Evolutionary conservation across 2,329 filamentous ascomycete species (phyloP), one percentile per base, ranked within the genome.

Genomic region (Massarina eburnea): DNA sequence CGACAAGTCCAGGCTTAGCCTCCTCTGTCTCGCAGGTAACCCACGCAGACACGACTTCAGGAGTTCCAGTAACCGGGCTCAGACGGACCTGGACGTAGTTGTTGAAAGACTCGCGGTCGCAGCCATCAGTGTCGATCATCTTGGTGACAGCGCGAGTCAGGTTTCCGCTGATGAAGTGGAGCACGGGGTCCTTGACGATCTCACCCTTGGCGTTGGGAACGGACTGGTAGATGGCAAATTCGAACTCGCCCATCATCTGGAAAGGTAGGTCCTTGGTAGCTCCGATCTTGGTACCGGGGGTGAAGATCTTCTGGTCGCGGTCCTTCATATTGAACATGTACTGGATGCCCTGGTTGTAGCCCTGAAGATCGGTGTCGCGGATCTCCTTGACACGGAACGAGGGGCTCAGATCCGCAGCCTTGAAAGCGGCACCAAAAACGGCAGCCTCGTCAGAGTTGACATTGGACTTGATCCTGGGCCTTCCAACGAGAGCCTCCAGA

Each of bases 311-410:
- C 74, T 96, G 89, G 59, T 85, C 83, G 62, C 85, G 82, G 41
- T 82, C 76, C 74, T 92, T 76, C 44, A 82, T 80, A 52, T 87
- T 83, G 46, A 82, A 78, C 29, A 76, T 82, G 82, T 89, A 96
- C 68, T 86, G 88, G 60, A 96, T 80, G 45, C 84, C 84, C 21
- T 87, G 80, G 2, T 84, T 76, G 67, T 94, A 96, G 34, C 79
- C 79, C 33, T 88, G 81, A 18, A 81, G 83, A 60, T 99, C 94
- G n/a, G 77, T 80, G 41, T 88, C 83, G 48, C 88, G 81, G 55
- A 99, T 99, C 66, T 97, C 94, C 79, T 97, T 99, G 66, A 99
- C 94, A 51, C 91, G 86, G 83, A 99, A 99, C 68, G 88, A 92
- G 32, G 92, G 91, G 73, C 90, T 96, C 47, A 99, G 80, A 58